These are phyloP conservation scores for Ceriops tagal DNA, from an alignment of 345 rosid species.

Conservation along the genomic window DNA sequence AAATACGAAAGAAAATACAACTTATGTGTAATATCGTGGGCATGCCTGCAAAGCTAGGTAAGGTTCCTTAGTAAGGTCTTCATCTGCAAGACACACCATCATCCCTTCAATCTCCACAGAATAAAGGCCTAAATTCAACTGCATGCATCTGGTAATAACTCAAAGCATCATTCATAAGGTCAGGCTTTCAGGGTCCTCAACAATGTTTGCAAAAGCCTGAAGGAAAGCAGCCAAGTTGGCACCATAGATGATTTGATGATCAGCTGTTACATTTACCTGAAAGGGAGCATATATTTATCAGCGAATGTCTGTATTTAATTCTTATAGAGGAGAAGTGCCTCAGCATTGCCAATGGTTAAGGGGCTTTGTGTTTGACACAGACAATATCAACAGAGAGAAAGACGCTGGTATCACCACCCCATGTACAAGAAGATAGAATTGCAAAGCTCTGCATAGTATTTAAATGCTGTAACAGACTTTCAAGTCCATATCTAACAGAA, in stretches of 20 bases:
- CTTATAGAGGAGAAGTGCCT: background rate
- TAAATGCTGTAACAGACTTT: too few species aligned
- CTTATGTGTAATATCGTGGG: conserved; percentile 4
- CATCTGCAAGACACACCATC: conserved; percentile 11
- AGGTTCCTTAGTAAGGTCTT: conserved; percentile 12
- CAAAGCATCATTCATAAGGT: conserved; percentile 46
- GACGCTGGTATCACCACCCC: too few species aligned
- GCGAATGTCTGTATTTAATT: background rate
- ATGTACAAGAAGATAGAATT: too few species aligned
- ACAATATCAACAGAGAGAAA: too few species aligned
- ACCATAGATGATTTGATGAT: conserved; percentile 84
- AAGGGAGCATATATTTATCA: conserved; percentile 2
- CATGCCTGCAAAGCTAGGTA: conserved; percentile 17
- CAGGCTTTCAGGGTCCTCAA: conserved; percentile 79
- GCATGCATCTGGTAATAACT: conserved; percentile 7
- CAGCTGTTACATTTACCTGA: conserved; percentile 97
- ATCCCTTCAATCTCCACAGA: conserved; percentile 5
- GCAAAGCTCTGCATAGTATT: too few species aligned
- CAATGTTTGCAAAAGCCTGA: conserved; percentile 81
- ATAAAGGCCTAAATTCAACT: conserved; percentile 8
- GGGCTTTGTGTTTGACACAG: background rate
- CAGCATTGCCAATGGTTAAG: background rate
- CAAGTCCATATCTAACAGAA: too few species aligned
- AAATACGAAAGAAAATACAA: conserved; percentile 22
- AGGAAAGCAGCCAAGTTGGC: conserved; percentile 96